phyloP scores from a whole-genome alignment of 176 grass and related monocot genomes.

The Hordeum marinum region DNA sequence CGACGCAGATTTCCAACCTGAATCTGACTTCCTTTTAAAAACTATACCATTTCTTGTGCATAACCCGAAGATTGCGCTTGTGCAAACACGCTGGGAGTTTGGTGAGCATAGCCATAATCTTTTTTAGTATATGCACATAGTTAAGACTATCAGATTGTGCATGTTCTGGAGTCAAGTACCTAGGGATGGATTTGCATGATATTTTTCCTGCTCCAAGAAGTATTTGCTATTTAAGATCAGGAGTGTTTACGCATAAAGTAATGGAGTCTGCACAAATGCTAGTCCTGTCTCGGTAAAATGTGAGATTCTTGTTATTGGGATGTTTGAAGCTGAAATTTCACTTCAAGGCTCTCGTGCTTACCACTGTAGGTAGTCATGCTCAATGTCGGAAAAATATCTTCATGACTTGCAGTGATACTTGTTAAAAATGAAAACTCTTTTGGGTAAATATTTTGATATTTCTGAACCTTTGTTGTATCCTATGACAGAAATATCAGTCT shows the following conservation, averaged over 20 bases:
- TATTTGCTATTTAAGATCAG: background rate
- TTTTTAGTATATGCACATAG: background rate
- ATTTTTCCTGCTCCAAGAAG: background rate
- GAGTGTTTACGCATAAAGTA: background rate
- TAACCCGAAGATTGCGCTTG: conserved; percentile 74
- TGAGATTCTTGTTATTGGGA: background rate
- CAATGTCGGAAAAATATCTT: background rate
- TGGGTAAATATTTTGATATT: background rate
- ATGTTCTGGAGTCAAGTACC: background rate
- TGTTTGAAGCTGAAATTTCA: background rate
- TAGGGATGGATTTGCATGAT: background rate
- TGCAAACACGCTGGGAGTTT: conserved; percentile 93
- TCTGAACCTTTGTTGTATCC: background rate
- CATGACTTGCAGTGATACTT: background rate
- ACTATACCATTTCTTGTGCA: conserved; percentile 78
- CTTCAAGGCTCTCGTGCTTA: background rate
- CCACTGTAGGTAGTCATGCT: background rate
- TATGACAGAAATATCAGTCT: background rate
- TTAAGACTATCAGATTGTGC: background rate
- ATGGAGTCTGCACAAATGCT: background rate
- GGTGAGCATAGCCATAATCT: conserved; percentile 33
- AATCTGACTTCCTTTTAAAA: conserved; percentile 84
- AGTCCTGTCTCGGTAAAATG: background rate
- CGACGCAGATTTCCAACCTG: conserved; percentile 89
- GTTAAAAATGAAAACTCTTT: background rate